These are phyloP conservation scores for Trametes pubescens DNA, from an alignment of 1,284 basidiomycete genomes.

Conservation along the genomic window DNA sequence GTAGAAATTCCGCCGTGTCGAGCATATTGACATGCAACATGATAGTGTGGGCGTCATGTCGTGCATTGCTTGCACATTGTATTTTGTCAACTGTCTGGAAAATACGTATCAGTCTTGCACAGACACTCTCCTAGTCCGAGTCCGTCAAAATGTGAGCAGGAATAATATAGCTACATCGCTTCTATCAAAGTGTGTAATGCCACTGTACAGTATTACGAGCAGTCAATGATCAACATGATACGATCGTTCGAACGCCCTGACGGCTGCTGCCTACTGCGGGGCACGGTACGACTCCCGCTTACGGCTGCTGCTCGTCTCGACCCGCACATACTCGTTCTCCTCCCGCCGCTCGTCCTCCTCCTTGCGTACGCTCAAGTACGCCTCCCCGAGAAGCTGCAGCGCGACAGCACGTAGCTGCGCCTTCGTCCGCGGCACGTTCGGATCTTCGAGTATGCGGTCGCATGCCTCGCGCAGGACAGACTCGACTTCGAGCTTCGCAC, in stretches of 20 bases:
- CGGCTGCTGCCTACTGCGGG: neutral
- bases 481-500: conserved; percentile 95
- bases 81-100: neutral
- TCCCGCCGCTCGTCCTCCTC: conserved; percentile 60
- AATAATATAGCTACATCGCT: conserved; percentile 25
- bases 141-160: neutral
- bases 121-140: too few relatives aligned
- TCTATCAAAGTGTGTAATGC: conserved; percentile 14
- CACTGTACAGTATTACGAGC: conserved; percentile 15
- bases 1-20: too few relatives aligned
- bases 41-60: too few relatives aligned
- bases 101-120: neutral
- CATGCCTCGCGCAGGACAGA: conserved; percentile 94
- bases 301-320: conserved; percentile 78
- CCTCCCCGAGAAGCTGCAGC: conserved; percentile 84
- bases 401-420: conserved; percentile 81
- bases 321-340: conserved; percentile 83
- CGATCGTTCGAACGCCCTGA: neutral
- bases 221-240: neutral
- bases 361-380: conserved; percentile 76
- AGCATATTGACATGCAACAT: neutral
- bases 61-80: too few relatives aligned
- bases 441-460: conserved; percentile 82
- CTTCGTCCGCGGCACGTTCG: conserved; percentile 63
- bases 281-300: conserved; percentile 41